Base-by-base conservation (phyloP, 2,329 filamentous ascomycete genomes). In the Trichoderma simmonsii region DNA sequence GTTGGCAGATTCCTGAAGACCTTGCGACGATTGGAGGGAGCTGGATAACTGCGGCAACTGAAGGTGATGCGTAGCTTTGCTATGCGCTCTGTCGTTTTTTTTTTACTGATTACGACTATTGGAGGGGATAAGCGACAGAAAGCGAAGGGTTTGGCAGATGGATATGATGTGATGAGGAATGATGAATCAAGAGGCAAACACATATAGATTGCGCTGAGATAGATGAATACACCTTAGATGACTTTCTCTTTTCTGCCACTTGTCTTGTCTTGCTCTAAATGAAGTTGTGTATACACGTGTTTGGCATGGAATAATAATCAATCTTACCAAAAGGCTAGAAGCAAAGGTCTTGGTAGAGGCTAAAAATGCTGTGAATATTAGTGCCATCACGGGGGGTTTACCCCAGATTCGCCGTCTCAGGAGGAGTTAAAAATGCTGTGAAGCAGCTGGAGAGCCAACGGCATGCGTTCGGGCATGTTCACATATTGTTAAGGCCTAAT, bases 1-100 rank as follows among this genome's bases (percentile, higher is more conserved):
- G 92, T 1, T 97, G 94, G 94, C 79, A 84, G 62, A 83, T 95
- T 4, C 93, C 93, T 0, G 79, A 81, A 4, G 91, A 91, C 28
- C 11, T 72, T 21, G 39, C 28, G 36, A 28, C 30, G 11, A 59
- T 72, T 14, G 56, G 51, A 18, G 6, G 6, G 4, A 3, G n/a
- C 28, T 69, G 56, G 66, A 39, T 26, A 18, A n/a, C 57, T 60
- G 26, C 9, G n/a, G 18, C 5, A 54, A 6, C 21, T 54, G 9
- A 24, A 54, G 21, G 48, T 21, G 21, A 24, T 21, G 43, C 39
- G 39, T 43, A 51, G n/a, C 5, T 12, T 21, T 51, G 43, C 43
- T n/a, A 48, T 48, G 18, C n/a, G 21, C n/a, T 51, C 43, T 51
- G n/a, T 51, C n/a, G n/a, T 5, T 21, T 21, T 11, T 36, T 36